Conservation (phyloP, 768 basidiomycete genomes). For the Russula emetica region DNA sequence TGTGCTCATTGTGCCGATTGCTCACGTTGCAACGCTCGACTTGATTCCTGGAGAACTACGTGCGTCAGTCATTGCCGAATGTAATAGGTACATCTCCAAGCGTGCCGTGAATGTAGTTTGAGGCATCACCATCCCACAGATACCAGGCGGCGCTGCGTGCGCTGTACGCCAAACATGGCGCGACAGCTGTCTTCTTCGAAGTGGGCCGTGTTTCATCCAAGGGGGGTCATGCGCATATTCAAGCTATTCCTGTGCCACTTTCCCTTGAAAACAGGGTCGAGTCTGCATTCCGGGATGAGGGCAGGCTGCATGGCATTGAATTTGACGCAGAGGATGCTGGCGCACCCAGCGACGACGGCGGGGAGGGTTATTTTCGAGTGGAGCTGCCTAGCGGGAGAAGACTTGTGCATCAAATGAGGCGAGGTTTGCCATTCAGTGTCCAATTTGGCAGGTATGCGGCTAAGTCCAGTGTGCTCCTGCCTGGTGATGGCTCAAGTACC, state of each 20-base stretch:
- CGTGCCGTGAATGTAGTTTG: not conserved
- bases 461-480: not conserved
- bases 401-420: conserved; percentile 82
- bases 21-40: conserved; percentile 85
- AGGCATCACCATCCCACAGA: conserved; percentile 36
- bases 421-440: conserved; percentile 73
- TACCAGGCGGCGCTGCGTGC: conserved; percentile 73
- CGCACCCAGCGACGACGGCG: conserved; percentile 51
- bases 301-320: conserved; percentile 58
- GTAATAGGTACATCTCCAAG: conserved; percentile 53
- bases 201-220: conserved; percentile 76
- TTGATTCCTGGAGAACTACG: conserved; percentile 78
- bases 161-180: conserved; percentile 66
- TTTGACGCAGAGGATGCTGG: conserved; percentile 70
- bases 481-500: conserved; percentile 5
- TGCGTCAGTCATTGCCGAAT: conserved; percentile 72
- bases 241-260: conserved; percentile 74
- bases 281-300: conserved; percentile 67
- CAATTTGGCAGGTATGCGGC: conserved; percentile 86
- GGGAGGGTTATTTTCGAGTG: conserved; percentile 84
- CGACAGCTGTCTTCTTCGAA: conserved; percentile 78
- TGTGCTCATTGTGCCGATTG: conserved; percentile 88
- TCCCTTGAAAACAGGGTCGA: conserved; percentile 60
- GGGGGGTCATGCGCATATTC: conserved; percentile 94
- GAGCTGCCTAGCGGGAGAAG: conserved; percentile 83